These are phyloP conservation scores for Teratosphaeria pseudoeucalypti DNA, from an alignment of 2,329 filamentous ascomycete genomes.

Conservation along the genomic window DNA sequence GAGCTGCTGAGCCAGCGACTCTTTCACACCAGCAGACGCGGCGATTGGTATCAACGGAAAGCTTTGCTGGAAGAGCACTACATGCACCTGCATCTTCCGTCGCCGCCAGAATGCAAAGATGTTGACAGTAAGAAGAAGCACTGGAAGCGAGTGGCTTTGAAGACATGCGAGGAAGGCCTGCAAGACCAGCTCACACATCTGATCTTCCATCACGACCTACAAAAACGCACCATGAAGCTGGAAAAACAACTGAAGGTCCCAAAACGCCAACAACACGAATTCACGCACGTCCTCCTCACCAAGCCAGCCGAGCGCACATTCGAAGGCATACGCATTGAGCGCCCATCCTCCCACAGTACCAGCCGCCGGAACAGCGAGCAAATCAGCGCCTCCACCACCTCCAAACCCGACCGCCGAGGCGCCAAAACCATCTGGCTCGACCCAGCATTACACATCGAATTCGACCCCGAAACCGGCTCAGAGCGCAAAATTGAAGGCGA, in stretches of 20 bases:
- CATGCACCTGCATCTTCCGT: conserved; percentile 55
- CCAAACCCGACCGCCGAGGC: conserved; percentile 28
- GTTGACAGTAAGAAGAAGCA: conserved; percentile 62
- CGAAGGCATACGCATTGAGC: conserved; percentile 62
- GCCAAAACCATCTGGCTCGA: conserved; percentile 85
- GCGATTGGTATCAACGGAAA: conserved; percentile 92
- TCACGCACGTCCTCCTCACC: conserved; percentile 69
- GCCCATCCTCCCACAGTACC: conserved; percentile 8
- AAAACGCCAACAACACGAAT: conserved; percentile 82
- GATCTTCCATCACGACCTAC: conserved; percentile 87
- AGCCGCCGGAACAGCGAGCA: conserved; percentile 23
- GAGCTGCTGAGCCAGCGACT: conserved; percentile 71
- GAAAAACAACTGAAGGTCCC: conserved; percentile 76
- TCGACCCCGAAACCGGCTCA: conserved; percentile 5
- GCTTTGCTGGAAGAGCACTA: conserved; percentile 93
- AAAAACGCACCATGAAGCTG: conserved; percentile 85
- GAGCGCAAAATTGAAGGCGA: conserved; percentile 42
- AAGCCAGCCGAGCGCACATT: conserved; percentile 67
- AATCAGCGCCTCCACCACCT: conserved; percentile 16
- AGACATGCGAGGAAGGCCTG: conserved; percentile 76
- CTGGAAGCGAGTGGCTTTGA: conserved; percentile 67
- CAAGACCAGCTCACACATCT: conserved; percentile 83
- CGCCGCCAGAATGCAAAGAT: conserved; percentile 31
- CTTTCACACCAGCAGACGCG: conserved; percentile 75
- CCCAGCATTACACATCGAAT: conserved; percentile 23